A percentile compares a stretch with the other conserved stretches of the same genome.
Evolutionary conservation across 169 alveolate species (phyloP).

Genomic region (Ophryocystis elektroscirrha): DNA sequence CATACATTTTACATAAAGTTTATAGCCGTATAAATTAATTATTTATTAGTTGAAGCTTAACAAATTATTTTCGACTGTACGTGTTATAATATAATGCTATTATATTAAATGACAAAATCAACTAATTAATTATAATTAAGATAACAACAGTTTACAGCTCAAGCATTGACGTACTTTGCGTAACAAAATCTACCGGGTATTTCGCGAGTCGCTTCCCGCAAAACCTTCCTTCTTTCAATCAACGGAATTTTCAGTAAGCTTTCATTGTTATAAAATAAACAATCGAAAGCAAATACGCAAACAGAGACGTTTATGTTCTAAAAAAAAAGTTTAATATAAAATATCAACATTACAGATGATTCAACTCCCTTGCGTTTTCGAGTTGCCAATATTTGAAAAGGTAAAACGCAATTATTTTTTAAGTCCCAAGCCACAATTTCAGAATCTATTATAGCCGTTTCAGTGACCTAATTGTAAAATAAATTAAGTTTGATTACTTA

Average conservation of each 20-base stretch:
- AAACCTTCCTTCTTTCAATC: conserved; percentile 41
- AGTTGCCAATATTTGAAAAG: conserved; percentile 75
- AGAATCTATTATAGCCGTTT: conserved; percentile 76
- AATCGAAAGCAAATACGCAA: conserved; percentile 57
- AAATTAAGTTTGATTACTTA: conserved; percentile 24
- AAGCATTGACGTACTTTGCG: conserved; percentile 25
- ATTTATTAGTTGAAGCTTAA: too few species aligned
- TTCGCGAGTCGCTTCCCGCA: conserved; percentile 29
- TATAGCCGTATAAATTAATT: too few species aligned
- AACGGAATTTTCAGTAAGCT: conserved; percentile 39
- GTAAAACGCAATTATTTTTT: conserved; percentile 57
- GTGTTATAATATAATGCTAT: too few species aligned
- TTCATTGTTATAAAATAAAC: conserved; percentile 47
- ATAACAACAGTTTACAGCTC: neutral
- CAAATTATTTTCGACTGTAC: too few species aligned
- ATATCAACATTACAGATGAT: conserved; percentile 21
- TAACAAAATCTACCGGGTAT: conserved; percentile 34
- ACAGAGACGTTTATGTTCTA: conserved; percentile 43
- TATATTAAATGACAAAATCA: too few species aligned
- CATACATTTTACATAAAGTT: too few species aligned
- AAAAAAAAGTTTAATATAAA: neutral
- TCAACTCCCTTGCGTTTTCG: conserved; percentile 77
- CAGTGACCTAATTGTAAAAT: conserved; percentile 33
- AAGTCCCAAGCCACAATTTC: conserved; percentile 89
- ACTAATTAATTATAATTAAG: too few species aligned